Evolutionary conservation across 1,284 basidiomycete species (phyloP).

Genomic region (Leccinum angustisporum): DNA sequence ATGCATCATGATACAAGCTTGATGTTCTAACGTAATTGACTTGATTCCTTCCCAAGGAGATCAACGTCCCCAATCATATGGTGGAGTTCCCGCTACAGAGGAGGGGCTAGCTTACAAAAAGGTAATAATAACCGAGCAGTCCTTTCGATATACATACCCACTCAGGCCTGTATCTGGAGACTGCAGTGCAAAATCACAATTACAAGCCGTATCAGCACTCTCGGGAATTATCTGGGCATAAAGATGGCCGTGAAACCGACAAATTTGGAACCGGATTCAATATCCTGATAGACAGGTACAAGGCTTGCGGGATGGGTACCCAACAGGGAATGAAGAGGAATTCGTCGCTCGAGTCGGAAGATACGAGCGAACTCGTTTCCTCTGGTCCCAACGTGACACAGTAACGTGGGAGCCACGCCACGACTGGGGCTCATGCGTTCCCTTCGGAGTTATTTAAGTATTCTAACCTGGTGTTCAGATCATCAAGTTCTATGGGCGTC

Average conservation of each 20-base stretch:
- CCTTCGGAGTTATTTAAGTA: not conserved
- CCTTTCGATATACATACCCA: not conserved
- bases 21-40: not conserved
- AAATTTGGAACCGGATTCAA: not conserved
- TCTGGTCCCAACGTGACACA: not conserved
- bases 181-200: not conserved
- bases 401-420: not conserved
- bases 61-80: not conserved
- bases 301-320: not conserved
- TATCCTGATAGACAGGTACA: not conserved
- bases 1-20: not conserved
- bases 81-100: not conserved
- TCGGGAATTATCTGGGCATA: too few relatives aligned
- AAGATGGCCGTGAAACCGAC: not conserved
- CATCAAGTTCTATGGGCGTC: constrained; percentile 39
- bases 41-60: not conserved
- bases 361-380: not conserved
- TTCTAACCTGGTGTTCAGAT: not conserved
- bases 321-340: not conserved
- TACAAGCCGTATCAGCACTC: too few relatives aligned
- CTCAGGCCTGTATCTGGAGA: not conserved
- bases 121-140: not conserved
- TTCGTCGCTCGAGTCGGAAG: not conserved
- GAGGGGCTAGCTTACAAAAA: not conserved
- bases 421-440: not conserved